Conservation (phyloP, 2,329 filamentous ascomycete genomes). For the Aspergillus spinulosporus region DNA sequence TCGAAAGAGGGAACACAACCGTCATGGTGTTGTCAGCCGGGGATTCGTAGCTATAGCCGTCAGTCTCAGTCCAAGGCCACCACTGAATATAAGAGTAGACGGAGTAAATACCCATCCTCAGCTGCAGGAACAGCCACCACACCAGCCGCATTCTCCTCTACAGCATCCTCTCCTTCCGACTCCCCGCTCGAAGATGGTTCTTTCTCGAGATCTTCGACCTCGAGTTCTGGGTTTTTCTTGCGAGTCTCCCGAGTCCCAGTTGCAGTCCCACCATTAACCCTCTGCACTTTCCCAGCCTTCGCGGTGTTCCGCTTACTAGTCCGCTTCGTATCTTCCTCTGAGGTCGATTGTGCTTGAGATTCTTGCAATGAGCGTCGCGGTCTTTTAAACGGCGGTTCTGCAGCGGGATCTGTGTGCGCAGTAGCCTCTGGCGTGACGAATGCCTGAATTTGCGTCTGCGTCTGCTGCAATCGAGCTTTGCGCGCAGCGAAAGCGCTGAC, state of each 20-base stretch:
- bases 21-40: slow-evolving; percentile 20
- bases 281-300: slow-evolving; percentile 18
- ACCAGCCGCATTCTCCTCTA: slow-evolving; percentile 25
- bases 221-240: slow-evolving; percentile 5
- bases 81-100: not conserved
- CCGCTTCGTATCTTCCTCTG: slow-evolving; percentile 22
- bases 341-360: slow-evolving; percentile 14
- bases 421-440: slow-evolving; percentile 23
- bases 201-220: not conserved
- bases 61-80: slow-evolving; percentile 12
- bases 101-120: slow-evolving; percentile 27
- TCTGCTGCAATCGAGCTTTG: slow-evolving; percentile 41
- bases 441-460: slow-evolving; percentile 29
- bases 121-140: slow-evolving; percentile 28
- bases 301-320: slow-evolving; percentile 23
- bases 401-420: slow-evolving; percentile 19
- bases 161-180: slow-evolving; percentile 18
- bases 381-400: slow-evolving; percentile 39
- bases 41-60: slow-evolving; percentile 20
- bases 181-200: slow-evolving; percentile 23
- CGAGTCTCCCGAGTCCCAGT: slow-evolving; percentile 4
- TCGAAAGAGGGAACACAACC: slow-evolving; percentile 44
- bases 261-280: slow-evolving; percentile 6
- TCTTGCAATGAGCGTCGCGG: slow-evolving; percentile 32
- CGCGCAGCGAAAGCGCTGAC: slow-evolving; percentile 47